Evolutionary conservation across 2,329 filamentous ascomycete species (phyloP).

Genomic region (Aureobasidium sp.): DNA sequence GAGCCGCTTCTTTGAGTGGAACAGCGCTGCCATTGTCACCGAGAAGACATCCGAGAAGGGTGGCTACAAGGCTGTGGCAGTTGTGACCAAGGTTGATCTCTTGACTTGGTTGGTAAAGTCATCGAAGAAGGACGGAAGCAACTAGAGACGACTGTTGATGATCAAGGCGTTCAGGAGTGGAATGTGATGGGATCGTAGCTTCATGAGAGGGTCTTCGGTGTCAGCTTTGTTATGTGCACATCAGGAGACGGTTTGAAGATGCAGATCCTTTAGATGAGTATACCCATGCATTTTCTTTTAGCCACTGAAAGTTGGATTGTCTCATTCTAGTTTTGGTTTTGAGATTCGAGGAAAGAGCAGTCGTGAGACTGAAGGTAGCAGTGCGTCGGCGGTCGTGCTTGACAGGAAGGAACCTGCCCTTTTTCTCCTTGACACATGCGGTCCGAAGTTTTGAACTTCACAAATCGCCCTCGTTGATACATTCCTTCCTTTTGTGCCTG

Average conservation of each 20-base stretch:
- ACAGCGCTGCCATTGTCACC: slow-evolving; percentile 89
- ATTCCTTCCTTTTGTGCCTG: not conserved
- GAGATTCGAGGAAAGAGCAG: not conserved
- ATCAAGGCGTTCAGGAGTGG: not conserved
- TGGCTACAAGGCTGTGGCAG: slow-evolving; percentile 65
- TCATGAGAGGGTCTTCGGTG: not conserved
- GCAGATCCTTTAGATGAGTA: slow-evolving; percentile 1
- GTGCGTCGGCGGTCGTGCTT: not conserved
- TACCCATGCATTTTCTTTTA: slow-evolving; percentile 8
- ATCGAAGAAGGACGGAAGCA: slow-evolving; percentile 22
- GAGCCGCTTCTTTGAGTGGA: slow-evolving; percentile 96
- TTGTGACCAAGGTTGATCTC: slow-evolving; percentile 95
- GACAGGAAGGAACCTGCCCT: not conserved
- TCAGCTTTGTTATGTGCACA: not conserved
- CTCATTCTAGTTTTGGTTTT: not conserved
- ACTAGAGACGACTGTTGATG: not conserved
- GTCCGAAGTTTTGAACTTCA: not conserved
- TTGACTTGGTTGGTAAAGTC: slow-evolving; percentile 82
- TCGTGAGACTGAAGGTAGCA: not conserved
- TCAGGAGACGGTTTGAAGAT: not conserved
- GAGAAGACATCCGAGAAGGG: slow-evolving; percentile 57
- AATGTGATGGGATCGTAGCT: not conserved
- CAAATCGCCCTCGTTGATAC: not conserved
- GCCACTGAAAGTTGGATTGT: not conserved
- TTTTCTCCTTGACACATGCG: not conserved